Conservation (phyloP, 176 grass and related monocot genomes). For the Phoenix dactylifera region DNA sequence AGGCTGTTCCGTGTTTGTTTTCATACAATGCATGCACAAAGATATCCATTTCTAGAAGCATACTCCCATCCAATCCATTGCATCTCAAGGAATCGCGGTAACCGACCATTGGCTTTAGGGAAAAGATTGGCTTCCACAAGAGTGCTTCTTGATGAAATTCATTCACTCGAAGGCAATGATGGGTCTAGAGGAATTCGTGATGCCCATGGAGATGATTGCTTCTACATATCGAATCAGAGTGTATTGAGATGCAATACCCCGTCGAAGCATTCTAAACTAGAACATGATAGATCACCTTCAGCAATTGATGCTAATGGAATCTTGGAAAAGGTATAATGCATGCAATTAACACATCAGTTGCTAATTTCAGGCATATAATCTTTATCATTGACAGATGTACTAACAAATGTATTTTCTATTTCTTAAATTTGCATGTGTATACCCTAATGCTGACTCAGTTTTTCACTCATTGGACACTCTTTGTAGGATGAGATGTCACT, state of each 20-base stretch:
- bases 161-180: conserved; percentile 26
- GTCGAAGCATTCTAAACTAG: conserved; percentile 34
- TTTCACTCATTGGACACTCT: too few species aligned
- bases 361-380: too few species aligned
- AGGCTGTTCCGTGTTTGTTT: conserved; percentile 83
- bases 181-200: conserved; percentile 23
- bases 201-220: conserved; percentile 24
- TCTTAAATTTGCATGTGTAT: too few species aligned
- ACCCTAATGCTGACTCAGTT: too few species aligned
- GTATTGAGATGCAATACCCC: conserved; percentile 13
- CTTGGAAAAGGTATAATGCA: conserved; percentile 25
- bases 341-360: neutral
- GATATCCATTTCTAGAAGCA: conserved; percentile 85
- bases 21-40: conserved; percentile 35
- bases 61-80: conserved; percentile 74
- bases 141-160: conserved; percentile 29
- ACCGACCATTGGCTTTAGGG: conserved; percentile 25
- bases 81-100: conserved; percentile 68
- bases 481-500: conserved; percentile 15
- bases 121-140: conserved; percentile 34
- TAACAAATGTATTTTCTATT: too few species aligned
- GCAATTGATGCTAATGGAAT: conserved; percentile 25
- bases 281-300: conserved; percentile 16
- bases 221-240: conserved; percentile 28
- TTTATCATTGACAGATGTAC: too few species aligned